phyloP scores from a whole-genome alignment of 2,329 filamentous ascomycete species.

The Colletotrichum salicis region DNA sequence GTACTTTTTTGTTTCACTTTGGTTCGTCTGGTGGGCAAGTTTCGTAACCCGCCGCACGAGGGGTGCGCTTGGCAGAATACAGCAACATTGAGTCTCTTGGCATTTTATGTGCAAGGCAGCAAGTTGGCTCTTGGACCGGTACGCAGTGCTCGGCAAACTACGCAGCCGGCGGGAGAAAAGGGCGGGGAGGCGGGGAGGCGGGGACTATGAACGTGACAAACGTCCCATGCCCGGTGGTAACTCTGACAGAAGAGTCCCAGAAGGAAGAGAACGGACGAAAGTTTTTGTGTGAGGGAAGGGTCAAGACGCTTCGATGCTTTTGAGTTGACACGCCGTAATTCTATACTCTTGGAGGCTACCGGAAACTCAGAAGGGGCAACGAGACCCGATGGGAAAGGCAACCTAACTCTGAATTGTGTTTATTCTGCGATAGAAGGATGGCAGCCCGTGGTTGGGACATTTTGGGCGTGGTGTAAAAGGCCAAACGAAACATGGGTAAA shows the following conservation, averaged over 20 bases:
- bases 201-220: not conserved
- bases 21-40: conserved; percentile 31
- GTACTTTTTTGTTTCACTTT: conserved; percentile 23
- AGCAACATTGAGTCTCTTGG: conserved; percentile 19
- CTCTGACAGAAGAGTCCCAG: conserved; percentile 2
- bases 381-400: not conserved
- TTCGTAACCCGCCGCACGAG: conserved; percentile 8
- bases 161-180: conserved; percentile 7
- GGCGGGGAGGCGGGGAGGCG: not conserved
- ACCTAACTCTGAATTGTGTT: not conserved
- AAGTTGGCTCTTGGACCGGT: not conserved
- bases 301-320: not conserved
- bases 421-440: conserved; percentile 1
- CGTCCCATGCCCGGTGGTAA: not conserved
- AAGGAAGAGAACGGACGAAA: not conserved
- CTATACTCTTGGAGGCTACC: not conserved
- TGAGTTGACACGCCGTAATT: not conserved
- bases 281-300: not conserved
- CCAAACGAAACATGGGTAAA: conserved; percentile 35
- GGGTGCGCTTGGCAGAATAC: conserved; percentile 23
- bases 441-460: not conserved
- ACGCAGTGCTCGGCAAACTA: conserved; percentile 14
- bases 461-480: not conserved
- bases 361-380: not conserved
- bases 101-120: not conserved